Base-by-base conservation (phyloP, 495 filamentous ascomycete species). In the Aspergillus diversus region DNA sequence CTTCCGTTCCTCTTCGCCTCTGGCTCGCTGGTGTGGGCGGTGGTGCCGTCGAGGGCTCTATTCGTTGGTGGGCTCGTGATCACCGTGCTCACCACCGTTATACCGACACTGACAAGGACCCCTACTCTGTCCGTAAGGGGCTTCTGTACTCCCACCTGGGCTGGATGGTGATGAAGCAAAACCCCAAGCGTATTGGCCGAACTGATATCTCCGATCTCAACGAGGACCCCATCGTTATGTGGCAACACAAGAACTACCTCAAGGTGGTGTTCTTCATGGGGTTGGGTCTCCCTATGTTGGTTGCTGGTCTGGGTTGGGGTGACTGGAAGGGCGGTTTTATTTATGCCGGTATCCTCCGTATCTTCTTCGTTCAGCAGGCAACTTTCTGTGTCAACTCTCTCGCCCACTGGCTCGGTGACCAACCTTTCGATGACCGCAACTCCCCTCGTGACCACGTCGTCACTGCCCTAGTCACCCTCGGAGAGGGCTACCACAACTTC, bases 371-470 rank as follows among this genome's bases (percentile, higher is more conserved):
- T 66, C 95, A 99, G 81, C 95, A 99, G 78, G 95, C 95, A 63
- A 99, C 95, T 67, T 99, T 99, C 88, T 99, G 95, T 68, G 93
- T 99, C 85, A 99, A 99, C 87, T 97, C 92, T 54, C 83, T 99
- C 60, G 95, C 95, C 62, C 95, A 99, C 82, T 99, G 94, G 94
- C 91, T 99, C 72, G 95, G 95, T 65, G 95, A 99, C 73, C 95
- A 99, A 80, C 95, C 95, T 56, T 99, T 99, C 77, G 95, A 99
- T 65, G 95, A 99, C 86, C 92, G 93, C 77, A 97, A 99, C 87
- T 95, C 91, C 60, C 95, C 95, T 64, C 90, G 95, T 71, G 95
- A 99, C 73, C 95, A 97, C 77, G 86, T 97, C 72, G 89, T 99
- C 77, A 99, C 95, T 49, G 95, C 95, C 53, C 80, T 99, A 12